Evolutionary conservation across 805 yeast species (phyloP).

Genomic region (Pichia insulana): DNA sequence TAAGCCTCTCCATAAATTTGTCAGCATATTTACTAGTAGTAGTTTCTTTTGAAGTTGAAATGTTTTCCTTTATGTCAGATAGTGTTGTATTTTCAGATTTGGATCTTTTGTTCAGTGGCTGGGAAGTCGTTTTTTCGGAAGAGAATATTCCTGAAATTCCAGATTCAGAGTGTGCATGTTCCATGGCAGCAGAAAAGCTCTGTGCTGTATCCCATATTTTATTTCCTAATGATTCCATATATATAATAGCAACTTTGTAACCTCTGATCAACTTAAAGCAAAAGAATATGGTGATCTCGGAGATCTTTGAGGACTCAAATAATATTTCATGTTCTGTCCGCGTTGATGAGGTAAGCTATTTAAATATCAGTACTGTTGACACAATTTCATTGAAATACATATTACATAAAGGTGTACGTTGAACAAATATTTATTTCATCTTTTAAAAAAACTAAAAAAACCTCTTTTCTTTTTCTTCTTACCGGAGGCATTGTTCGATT

Average conservation of each 20-base stretch:
- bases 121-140: background rate
- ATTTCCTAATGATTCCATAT: constrained; percentile 11
- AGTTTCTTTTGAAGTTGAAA: background rate
- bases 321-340: too few species aligned
- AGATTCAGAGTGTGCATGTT: background rate
- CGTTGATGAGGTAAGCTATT: too few species aligned
- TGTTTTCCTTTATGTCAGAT: background rate
- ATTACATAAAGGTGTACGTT: too few species aligned
- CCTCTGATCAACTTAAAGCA: too few species aligned
- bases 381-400: too few species aligned
- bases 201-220: constrained; percentile 14
- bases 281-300: too few species aligned
- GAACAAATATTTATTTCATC: background rate
- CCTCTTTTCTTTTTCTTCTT: constrained; percentile 11
- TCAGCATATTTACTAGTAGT: constrained; percentile 38
- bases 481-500: background rate
- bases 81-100: background rate
- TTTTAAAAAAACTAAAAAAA: constrained; percentile 7
- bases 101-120: background rate
- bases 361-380: too few species aligned
- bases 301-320: too few species aligned
- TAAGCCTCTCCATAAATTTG: constrained; percentile 59
- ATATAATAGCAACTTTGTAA: too few species aligned
- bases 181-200: background rate
- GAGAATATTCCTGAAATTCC: background rate